Percentiles rank a stretch among this genome's conserved stretches.
Evolutionary conservation across 148 eudicot species (phyloP).

Genomic region (Cornus controversa): DNA sequence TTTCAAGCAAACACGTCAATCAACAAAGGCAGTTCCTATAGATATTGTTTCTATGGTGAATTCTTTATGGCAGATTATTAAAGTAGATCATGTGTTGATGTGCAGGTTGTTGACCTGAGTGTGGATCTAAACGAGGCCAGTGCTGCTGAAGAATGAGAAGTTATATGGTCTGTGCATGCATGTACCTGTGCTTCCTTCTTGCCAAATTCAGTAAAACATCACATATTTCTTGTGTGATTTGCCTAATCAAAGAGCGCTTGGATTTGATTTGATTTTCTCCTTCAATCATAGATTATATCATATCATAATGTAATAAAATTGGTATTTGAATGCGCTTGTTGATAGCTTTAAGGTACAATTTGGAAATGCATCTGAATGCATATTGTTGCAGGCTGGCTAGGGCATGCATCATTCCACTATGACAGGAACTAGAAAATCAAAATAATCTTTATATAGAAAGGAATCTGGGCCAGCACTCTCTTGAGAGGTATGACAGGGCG

Average conservation of each 20-base stretch:
- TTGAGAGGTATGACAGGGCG: too few relatives aligned
- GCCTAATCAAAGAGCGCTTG: background rate
- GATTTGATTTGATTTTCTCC: too few relatives aligned
- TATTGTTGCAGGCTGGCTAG: too few relatives aligned
- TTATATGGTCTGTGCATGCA: background rate
- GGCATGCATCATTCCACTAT: too few relatives aligned
- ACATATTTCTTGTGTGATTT: background rate
- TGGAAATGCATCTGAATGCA: background rate
- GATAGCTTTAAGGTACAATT: too few relatives aligned
- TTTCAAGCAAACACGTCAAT: background rate
- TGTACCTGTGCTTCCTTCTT: background rate
- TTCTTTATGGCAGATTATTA: background rate
- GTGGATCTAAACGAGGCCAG: slow-evolving; percentile 96
- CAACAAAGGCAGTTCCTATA: background rate
- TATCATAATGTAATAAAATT: background rate
- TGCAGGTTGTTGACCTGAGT: slow-evolving; percentile 81
- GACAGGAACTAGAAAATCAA: too few relatives aligned
- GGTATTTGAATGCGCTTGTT: background rate
- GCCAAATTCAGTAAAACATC: background rate
- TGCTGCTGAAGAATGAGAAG: slow-evolving; percentile 85
- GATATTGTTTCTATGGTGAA: background rate
- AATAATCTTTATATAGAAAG: too few relatives aligned
- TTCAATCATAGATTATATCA: too few relatives aligned
- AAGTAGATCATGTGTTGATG: background rate
- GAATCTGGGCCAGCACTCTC: too few relatives aligned